These are phyloP conservation scores for Epichloe brachyelytri DNA, from an alignment of 2,329 filamentous ascomycete species.

Conservation along the genomic window DNA sequence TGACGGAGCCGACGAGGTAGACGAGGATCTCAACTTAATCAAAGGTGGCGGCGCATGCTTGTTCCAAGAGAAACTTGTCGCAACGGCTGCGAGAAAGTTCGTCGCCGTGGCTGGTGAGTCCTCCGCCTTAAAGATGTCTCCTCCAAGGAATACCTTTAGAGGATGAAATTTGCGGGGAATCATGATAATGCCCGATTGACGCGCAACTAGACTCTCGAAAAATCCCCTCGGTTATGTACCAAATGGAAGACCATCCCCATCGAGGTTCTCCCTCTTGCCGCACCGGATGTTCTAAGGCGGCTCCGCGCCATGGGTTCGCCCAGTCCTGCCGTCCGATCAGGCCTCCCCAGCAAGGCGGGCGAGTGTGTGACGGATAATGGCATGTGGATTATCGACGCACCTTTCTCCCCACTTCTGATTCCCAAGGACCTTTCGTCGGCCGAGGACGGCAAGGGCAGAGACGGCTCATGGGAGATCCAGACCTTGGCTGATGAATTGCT, in stretches of 20 bases:
- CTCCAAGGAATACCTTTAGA: not conserved
- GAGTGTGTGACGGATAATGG: slow-evolving; percentile 51
- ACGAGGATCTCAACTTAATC: slow-evolving; percentile 89
- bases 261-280: slow-evolving; percentile 79
- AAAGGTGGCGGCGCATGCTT: slow-evolving; percentile 96
- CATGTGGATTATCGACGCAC: slow-evolving; percentile 80
- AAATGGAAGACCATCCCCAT: slow-evolving; percentile 82
- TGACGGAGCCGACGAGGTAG: slow-evolving; percentile 94
- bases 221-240: slow-evolving; percentile 59
- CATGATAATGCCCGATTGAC: slow-evolving; percentile 4
- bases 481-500: slow-evolving; percentile 63
- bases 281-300: slow-evolving; percentile 60
- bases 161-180: not conserved
- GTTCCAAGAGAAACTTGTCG: slow-evolving; percentile 95
- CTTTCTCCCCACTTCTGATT: slow-evolving; percentile 65
- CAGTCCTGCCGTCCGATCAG: slow-evolving; percentile 58
- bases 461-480: slow-evolving; percentile 68
- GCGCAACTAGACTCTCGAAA: slow-evolving; percentile 62
- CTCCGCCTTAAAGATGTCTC: not conserved
- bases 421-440: slow-evolving; percentile 33
- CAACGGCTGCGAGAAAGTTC: slow-evolving; percentile 70
- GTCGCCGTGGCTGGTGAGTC: slow-evolving; percentile 67
- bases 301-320: slow-evolving; percentile 61
- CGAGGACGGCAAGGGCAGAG: slow-evolving; percentile 36
- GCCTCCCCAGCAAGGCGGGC: slow-evolving; percentile 64